Evolutionary conservation across 768 basidiomycete genomes (phyloP).

Genomic region (Panus rudis): DNA sequence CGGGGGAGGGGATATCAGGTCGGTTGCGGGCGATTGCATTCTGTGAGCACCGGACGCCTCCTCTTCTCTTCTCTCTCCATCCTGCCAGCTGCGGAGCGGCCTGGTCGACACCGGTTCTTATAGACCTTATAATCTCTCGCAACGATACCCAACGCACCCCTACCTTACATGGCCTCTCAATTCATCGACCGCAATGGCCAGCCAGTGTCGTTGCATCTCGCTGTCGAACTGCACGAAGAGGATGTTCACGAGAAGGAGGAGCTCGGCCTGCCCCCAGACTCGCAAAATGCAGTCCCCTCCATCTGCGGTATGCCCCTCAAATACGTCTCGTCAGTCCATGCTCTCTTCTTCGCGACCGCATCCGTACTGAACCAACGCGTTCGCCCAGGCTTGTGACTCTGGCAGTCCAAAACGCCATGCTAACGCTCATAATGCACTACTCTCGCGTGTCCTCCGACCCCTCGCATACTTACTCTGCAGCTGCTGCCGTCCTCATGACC

Average conservation of each 20-base stretch:
- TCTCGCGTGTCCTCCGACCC: slow-evolving; percentile 79
- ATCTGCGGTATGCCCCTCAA: slow-evolving; percentile 40
- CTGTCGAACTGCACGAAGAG: slow-evolving; percentile 12
- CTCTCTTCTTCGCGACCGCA: slow-evolving; percentile 1
- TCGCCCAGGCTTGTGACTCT: slow-evolving; percentile 65
- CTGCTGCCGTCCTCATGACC: slow-evolving; percentile 88
- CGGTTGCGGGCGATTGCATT: too few species aligned
- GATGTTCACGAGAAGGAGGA: slow-evolving; percentile 27
- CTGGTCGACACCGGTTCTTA: background rate
- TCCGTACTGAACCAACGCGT: background rate
- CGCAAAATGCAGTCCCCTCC: slow-evolving; percentile 38
- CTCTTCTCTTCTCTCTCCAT: too few species aligned
- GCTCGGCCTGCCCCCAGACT: slow-evolving; percentile 32
- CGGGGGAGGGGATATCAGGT: too few species aligned
- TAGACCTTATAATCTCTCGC: background rate
- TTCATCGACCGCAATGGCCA: background rate
- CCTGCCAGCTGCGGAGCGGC: slow-evolving; percentile 1
- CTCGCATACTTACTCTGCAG: slow-evolving; percentile 81
- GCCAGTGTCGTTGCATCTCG: background rate
- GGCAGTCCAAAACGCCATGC: slow-evolving; percentile 84
- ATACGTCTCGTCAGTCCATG: slow-evolving; percentile 19
- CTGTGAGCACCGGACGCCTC: too few species aligned
- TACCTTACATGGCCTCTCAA: background rate
- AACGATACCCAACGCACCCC: background rate
- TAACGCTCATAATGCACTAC: slow-evolving; percentile 96